Evolutionary conservation across 192 early-diverging fungal genomes (phyloP).

Genomic region (Backusella macrospora): DNA sequence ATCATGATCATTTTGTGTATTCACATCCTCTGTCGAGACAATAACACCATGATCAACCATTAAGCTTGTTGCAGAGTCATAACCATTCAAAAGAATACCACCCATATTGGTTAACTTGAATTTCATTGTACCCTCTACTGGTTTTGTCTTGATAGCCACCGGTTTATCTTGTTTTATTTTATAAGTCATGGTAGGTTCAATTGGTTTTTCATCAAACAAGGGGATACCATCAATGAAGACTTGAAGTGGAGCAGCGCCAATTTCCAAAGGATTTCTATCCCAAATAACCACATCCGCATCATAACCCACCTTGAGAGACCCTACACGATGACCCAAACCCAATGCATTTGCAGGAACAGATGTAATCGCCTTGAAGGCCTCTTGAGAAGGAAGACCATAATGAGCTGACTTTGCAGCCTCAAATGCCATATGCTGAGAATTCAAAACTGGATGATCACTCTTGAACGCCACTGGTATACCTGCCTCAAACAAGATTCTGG

Average conservation of each 20-base stretch:
- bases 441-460: constrained; percentile 78
- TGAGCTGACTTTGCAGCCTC: constrained; percentile 76
- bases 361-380: constrained; percentile 67
- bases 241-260: constrained; percentile 74
- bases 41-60: constrained; percentile 41
- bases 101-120: constrained; percentile 27
- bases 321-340: constrained; percentile 70
- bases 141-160: constrained; percentile 18
- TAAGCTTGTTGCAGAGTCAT: not conserved
- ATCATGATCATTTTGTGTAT: constrained; percentile 10
- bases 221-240: constrained; percentile 75
- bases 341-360: constrained; percentile 70
- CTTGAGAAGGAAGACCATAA: constrained; percentile 65
- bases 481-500: constrained; percentile 63
- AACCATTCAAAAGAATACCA: constrained; percentile 25
- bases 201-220: constrained; percentile 51
- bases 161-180: constrained; percentile 35
- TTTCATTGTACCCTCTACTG: constrained; percentile 19
- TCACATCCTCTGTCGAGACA: constrained; percentile 46
- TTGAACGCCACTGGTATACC: constrained; percentile 78
- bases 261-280: constrained; percentile 66
- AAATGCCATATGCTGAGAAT: constrained; percentile 73
- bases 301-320: constrained; percentile 62
- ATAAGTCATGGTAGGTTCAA: constrained; percentile 22
- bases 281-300: constrained; percentile 86